Evolutionary conservation across 352 stramenopile genomes (phyloP).

Genomic region (Phytopythium oedochilum): DNA sequence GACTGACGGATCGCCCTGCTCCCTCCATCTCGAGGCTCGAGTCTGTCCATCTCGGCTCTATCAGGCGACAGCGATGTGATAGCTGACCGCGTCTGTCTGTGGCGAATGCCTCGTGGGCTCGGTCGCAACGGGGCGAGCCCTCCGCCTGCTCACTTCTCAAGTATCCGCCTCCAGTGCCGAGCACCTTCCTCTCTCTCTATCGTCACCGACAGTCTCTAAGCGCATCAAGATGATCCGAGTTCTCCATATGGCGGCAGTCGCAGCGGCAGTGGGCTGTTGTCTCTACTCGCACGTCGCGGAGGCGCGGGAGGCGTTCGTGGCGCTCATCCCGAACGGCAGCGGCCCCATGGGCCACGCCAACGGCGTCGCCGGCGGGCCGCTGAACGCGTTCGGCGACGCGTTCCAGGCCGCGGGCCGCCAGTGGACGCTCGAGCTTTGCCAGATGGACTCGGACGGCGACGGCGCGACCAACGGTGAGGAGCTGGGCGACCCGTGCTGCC

Average conservation of each 20-base stretch:
- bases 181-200: not conserved
- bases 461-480: constrained; percentile 87
- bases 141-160: not conserved
- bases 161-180: not conserved
- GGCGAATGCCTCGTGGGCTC: no score
- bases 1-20: no score
- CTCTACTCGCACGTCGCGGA: not conserved
- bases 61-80: no score
- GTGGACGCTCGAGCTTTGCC: constrained; percentile 59
- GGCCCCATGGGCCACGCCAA: constrained; percentile 55
- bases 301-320: constrained; percentile 41
- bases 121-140: not conserved
- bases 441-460: constrained; percentile 70
- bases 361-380: constrained; percentile 32
- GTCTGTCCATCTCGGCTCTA: no score
- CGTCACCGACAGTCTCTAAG: not conserved
- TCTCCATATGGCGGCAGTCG: constrained; percentile 5
- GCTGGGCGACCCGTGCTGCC: constrained; percentile 84
- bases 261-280: not conserved
- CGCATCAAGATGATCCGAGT: not conserved
- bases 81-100: no score
- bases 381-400: constrained; percentile 58
- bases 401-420: constrained; percentile 30
- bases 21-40: no score
- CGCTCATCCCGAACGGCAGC: constrained; percentile 54